These are phyloP conservation scores for Akanthomyces muscarius DNA, from an alignment of 2,329 filamentous ascomycete genomes.

Conservation along the genomic window DNA sequence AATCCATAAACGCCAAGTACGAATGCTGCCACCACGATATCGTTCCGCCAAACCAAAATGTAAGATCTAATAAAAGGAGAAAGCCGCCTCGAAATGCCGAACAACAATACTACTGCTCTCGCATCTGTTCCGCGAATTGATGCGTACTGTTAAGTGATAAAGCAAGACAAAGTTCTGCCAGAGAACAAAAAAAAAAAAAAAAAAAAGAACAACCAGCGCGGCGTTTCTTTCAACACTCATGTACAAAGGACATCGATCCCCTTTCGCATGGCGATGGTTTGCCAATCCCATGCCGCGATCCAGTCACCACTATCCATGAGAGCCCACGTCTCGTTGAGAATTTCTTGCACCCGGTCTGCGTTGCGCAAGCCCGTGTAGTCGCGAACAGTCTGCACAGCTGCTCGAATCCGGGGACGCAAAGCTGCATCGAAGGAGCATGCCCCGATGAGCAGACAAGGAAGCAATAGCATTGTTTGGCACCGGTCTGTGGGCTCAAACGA, in stretches of 20 bases:
- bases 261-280: slow-evolving; percentile 49
- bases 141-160: background rate
- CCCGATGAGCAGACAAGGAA: slow-evolving; percentile 58
- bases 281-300: slow-evolving; percentile 61
- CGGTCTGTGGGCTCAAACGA: slow-evolving; percentile 55
- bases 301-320: slow-evolving; percentile 57
- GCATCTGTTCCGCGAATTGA: background rate
- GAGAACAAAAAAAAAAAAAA: background rate
- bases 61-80: too few relatives aligned
- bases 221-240: slow-evolving; percentile 23
- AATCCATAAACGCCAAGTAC: slow-evolving; percentile 3
- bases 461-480: slow-evolving; percentile 54
- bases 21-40: background rate
- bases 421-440: slow-evolving; percentile 52
- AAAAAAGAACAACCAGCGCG: background rate
- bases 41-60: background rate
- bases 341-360: slow-evolving; percentile 48
- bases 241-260: slow-evolving; percentile 54
- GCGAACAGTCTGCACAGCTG: slow-evolving; percentile 47
- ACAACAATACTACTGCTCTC: background rate
- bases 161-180: background rate
- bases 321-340: slow-evolving; percentile 57
- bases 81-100: too few relatives aligned
- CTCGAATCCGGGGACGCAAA: slow-evolving; percentile 50
- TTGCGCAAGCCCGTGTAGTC: slow-evolving; percentile 59